Conservation (phyloP, 2,329 filamentous ascomycete species). For the Ceratocystis cacaofunesta region DNA sequence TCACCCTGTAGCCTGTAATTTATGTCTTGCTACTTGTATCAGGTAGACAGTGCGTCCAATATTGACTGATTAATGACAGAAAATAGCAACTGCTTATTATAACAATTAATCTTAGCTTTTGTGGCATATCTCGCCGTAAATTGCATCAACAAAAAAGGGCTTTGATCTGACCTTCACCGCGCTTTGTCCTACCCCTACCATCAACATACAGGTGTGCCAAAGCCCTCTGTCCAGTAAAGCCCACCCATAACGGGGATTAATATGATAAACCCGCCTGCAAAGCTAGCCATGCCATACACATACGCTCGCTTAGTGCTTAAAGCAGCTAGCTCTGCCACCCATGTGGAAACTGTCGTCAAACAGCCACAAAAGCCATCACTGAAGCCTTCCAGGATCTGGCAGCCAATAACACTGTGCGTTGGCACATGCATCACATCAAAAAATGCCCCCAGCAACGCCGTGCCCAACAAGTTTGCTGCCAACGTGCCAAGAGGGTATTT, state of each 20-base stretch:
- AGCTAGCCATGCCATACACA: constrained; percentile 48
- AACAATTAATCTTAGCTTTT: too few relatives aligned
- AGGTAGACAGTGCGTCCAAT: neutral
- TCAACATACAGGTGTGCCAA: constrained; percentile 29
- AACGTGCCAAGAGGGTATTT: constrained; percentile 81
- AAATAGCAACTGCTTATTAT: too few relatives aligned
- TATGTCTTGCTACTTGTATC: neutral
- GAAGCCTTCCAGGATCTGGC: constrained; percentile 52
- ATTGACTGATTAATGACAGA: too few relatives aligned
- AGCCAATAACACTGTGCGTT: constrained; percentile 40
- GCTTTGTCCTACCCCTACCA: neutral
- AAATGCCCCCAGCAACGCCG: constrained; percentile 56
- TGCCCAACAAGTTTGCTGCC: constrained; percentile 63
- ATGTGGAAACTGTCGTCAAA: constrained; percentile 52
- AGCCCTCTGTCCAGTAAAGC: constrained; percentile 52
- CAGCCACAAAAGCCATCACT: constrained; percentile 56
- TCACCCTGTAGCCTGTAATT: neutral
- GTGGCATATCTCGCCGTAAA: too few relatives aligned
- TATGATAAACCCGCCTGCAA: constrained; percentile 41
- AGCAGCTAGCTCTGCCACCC: constrained; percentile 45
- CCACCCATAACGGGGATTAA: constrained; percentile 62
- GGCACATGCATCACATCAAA: constrained; percentile 63
- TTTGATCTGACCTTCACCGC: neutral
- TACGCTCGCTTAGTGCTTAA: constrained; percentile 45
- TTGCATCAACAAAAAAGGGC: neutral